Base-by-base conservation (phyloP, 2,329 filamentous ascomycete genomes). In the Verticillium tricorpus region DNA sequence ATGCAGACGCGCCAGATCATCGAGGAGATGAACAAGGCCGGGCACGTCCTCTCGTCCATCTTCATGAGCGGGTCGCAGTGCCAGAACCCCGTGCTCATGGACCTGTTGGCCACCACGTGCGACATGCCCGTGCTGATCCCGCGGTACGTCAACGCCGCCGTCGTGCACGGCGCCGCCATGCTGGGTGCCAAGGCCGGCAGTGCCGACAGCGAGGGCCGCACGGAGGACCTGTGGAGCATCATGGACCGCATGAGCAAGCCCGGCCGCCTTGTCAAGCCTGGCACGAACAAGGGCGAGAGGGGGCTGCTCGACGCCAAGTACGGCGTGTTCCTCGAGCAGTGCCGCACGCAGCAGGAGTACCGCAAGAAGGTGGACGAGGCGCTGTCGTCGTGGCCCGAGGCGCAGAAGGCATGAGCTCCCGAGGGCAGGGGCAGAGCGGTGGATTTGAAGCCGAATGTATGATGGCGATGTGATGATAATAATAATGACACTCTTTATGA, bases 41-140 rank as follows among this genome's bases (percentile, higher is more conserved):
- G 95, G 11, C 95, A 99, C 78, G 81, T 85, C 68, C 93, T 99
- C 74, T 88, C 84, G 58, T 94, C 90, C 66, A 97, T 99, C 77
- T 99, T 98, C 85, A 98, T 99, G 95, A 97, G 92, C 5, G 95
- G 95, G 64, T 96, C 92, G 12, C 95, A 98, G 76, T 99, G 95
- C 81, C 93, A 97, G 77, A 99, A 99, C 76, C 87, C 89, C 37
- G 87, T 98, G 63, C 82, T 99, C 61, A 97, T 99, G 89, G 85
- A 88, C 62, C 86, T 99, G 17, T 90, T 99, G 69, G 93, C 95
- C 15, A 95, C 93, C 0, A 90, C 90, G 0, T 98, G 94, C 77
- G 83, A 88, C 68, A 93, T 97, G 89, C 94, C 94, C 1, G 94
- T 99, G 22, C 80, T 97, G 40, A 96, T 98, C 61, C 95, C 95